A percentile compares a stretch with the other conserved stretches of the same genome.
Evolutionary conservation across 2,329 filamentous ascomycete species (phyloP).

Genomic region (Lasiodiplodia gonubiensis): DNA sequence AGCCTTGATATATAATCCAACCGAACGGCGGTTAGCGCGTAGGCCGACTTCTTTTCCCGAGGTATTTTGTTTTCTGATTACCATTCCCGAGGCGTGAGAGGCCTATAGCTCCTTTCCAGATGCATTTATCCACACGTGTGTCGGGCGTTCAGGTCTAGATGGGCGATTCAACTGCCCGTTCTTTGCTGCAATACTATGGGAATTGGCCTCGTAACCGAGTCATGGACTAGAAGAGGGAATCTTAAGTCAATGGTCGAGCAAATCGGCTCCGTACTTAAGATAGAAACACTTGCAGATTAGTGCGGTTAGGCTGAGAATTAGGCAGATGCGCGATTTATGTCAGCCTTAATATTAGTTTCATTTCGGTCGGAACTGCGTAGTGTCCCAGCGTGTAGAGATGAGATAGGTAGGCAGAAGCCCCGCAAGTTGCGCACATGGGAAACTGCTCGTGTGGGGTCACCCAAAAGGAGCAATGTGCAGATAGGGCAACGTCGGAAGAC

Average conservation of each 20-base stretch:
- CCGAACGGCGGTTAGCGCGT: not conserved
- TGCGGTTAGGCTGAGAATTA: constrained; percentile 6
- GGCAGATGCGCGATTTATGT: constrained; percentile 21
- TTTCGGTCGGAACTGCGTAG: constrained; percentile 4
- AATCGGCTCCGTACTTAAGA: not conserved
- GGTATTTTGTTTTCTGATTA: not conserved
- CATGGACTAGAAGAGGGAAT: not conserved
- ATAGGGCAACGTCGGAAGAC: not conserved
- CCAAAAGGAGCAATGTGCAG: not conserved
- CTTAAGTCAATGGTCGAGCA: not conserved
- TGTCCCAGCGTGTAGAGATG: not conserved
- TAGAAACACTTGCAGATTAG: not conserved
- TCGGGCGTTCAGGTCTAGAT: no score
- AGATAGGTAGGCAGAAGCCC: not conserved
- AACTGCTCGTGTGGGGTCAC: not conserved
- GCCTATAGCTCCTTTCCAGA: no score
- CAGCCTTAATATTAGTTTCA: constrained; percentile 7
- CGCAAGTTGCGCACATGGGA: not conserved
- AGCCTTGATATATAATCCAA: not conserved
- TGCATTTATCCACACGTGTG: no score
- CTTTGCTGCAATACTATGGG: not conserved
- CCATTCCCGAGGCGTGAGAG: not conserved
- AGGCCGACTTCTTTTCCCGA: not conserved
- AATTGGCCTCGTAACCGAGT: not conserved
- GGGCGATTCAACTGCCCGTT: no score